A percentile compares a stretch with the other conserved stretches of the same genome.
Evolutionary conservation across 1,284 basidiomycete species (phyloP).

Genomic region (Cryptococcus sp.): DNA sequence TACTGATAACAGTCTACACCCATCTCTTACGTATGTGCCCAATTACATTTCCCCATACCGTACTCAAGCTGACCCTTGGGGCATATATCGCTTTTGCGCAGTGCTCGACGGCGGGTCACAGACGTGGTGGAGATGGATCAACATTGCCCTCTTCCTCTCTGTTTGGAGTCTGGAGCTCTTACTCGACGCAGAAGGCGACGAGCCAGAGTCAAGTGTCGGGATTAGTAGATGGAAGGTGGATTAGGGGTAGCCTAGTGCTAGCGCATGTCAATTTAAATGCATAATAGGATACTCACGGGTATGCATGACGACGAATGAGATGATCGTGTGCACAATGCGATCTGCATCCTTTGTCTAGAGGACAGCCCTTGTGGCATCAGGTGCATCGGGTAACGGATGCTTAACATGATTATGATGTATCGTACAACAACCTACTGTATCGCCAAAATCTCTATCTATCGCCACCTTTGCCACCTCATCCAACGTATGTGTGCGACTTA

Average conservation of each 20-base stretch:
- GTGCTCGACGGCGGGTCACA: constrained; percentile 53
- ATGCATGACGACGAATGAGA: background rate
- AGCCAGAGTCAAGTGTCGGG: constrained; percentile 40
- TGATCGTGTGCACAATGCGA: background rate
- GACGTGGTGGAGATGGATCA: constrained; percentile 54
- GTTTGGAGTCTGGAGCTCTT: constrained; percentile 52
- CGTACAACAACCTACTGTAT: too few species aligned
- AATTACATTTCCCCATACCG: background rate
- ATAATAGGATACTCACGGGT: background rate
- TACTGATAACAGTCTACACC: constrained; percentile 54
- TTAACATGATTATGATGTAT: too few species aligned
- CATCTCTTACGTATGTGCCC: constrained; percentile 49
- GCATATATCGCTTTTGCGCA: constrained; percentile 9
- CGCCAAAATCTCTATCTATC: too few species aligned
- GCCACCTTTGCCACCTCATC: too few species aligned
- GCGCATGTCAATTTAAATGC: background rate
- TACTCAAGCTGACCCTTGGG: background rate
- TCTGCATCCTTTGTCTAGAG: too few species aligned
- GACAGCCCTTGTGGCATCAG: too few species aligned
- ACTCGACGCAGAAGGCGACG: constrained; percentile 51
- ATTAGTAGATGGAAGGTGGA: constrained; percentile 47
- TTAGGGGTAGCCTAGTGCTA: constrained; percentile 15
- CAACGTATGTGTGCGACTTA: too few species aligned
- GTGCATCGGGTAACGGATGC: too few species aligned
- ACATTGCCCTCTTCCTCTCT: constrained; percentile 51